Evolutionary conservation across 495 filamentous ascomycete species (phyloP), one percentile per base, ranked within the genome.

Genomic region (Penicillium maclennaniae): DNA sequence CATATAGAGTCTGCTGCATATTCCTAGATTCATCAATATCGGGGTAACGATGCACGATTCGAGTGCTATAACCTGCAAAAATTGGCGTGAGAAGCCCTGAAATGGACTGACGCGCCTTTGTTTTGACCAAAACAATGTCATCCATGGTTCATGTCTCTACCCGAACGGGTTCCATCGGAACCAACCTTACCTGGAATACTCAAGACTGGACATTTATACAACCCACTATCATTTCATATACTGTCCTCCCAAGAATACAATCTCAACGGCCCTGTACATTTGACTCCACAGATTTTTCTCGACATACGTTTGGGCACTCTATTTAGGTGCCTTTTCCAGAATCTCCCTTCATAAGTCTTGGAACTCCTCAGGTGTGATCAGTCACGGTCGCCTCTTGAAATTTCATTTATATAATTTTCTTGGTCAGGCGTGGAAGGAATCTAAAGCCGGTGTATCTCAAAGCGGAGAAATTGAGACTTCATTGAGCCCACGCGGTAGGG

Each of bases 51-150:
- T 34, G 31, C 31, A 34, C 10, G 14, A 12, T 12, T 14, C 14
- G 8, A 12, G 31, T 34, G 8, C 10, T 0, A 34, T 23, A 2
- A 2, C 5, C 23, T 5, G 23, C 23, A 40, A 40, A 4, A 19
- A 1, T 1, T 9, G 8, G 19, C 23, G 8, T 21, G 21, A 15
- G 15, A 38, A 25, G 45, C 28, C 38, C 31, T 50, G 36, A 41
- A 50, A 21, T 6, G n/a, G 15, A 44, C 42, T 45, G 20, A 26
- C 34, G 25, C 36, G 36, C 36, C 17, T 19, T 40, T 40, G n/a
- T 40, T 47, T 49, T 47, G 58, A 57, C 45, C 54, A 57, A 54
- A 61, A 61, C 58, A 57, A 57, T 17, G 8, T 28, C 8, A 57
- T 57, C 58, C 54, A 52, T 49, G 58, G 58, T 61, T 61, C 58